These are phyloP conservation scores for Aspergillus floridensis DNA, from an alignment of 2,329 filamentous ascomycete genomes.

Conservation along the genomic window DNA sequence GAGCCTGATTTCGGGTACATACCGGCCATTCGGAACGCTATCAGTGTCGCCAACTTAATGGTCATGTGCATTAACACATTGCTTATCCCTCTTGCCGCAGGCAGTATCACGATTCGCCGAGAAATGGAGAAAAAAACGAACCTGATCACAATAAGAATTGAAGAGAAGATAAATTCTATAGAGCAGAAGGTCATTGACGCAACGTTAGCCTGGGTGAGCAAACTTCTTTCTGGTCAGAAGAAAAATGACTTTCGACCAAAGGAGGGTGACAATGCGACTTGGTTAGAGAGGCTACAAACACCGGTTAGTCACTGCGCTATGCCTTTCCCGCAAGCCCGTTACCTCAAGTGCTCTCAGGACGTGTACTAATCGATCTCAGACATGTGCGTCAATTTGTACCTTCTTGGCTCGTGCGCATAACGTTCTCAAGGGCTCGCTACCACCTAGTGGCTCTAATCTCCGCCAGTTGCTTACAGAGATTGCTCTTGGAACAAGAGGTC, in stretches of 20 bases:
- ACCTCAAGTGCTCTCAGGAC: background rate
- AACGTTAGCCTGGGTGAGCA: slow-evolving; percentile 71
- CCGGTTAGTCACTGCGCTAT: slow-evolving; percentile 42
- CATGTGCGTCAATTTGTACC: slow-evolving; percentile 74
- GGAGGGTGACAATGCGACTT: slow-evolving; percentile 62
- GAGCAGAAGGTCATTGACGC: slow-evolving; percentile 70
- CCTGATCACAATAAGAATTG: slow-evolving; percentile 70
- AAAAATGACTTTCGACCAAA: slow-evolving; percentile 88
- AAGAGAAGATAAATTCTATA: slow-evolving; percentile 75
- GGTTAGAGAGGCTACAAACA: slow-evolving; percentile 76
- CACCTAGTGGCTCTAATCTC: slow-evolving; percentile 67
- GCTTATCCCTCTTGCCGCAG: slow-evolving; percentile 81
- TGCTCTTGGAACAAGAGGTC: slow-evolving; percentile 70
- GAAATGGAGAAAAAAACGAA: slow-evolving; percentile 84
- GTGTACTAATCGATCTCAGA: slow-evolving; percentile 40
- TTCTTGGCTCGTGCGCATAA: slow-evolving; percentile 71
- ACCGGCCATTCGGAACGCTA: slow-evolving; percentile 71
- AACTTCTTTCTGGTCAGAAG: slow-evolving; percentile 72
- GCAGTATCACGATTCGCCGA: slow-evolving; percentile 83
- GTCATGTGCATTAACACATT: slow-evolving; percentile 88
- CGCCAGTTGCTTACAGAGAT: slow-evolving; percentile 80
- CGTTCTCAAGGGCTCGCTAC: slow-evolving; percentile 64
- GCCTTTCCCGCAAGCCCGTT: background rate
- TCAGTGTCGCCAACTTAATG: slow-evolving; percentile 90
- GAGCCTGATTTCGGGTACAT: slow-evolving; percentile 89